Evolutionary conservation across 139 green algal species (phyloP).

Genomic region (Chlamydomonas applanata): DNA sequence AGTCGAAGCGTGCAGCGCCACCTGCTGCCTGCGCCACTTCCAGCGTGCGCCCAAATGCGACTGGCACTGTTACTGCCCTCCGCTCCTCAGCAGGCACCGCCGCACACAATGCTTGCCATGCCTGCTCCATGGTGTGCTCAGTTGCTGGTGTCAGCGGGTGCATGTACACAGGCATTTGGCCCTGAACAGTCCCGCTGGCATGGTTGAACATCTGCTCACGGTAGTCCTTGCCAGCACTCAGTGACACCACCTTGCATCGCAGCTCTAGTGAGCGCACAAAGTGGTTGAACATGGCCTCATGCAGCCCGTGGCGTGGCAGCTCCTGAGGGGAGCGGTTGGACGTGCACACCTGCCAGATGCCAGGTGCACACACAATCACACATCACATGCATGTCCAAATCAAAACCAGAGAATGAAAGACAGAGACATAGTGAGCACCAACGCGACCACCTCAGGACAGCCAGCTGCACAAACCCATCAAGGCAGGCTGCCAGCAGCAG

Average conservation of each 20-base stretch:
- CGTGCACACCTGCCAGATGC: constrained; percentile 30
- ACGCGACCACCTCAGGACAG: no score
- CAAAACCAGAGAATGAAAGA: no score
- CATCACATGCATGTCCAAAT: no score
- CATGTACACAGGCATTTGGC: constrained; percentile 4
- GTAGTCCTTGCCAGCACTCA: constrained; percentile 46
- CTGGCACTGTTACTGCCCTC: constrained; percentile 18
- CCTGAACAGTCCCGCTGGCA: background rate
- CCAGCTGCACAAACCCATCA: no score
- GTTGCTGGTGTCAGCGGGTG: constrained; percentile 1
- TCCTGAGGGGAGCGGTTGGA: constrained; percentile 38
- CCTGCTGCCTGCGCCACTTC: constrained; percentile 34
- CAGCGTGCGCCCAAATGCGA: constrained; percentile 74
- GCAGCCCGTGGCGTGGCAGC: constrained; percentile 47
- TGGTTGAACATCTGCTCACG: constrained; percentile 22
- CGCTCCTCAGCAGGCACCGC: background rate
- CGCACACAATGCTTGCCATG: constrained; percentile 2
- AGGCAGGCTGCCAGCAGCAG: no score
- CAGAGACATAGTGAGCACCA: no score
- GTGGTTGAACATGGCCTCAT: constrained; percentile 59
- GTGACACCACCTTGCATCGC: constrained; percentile 39
- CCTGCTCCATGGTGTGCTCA: constrained; percentile 13
- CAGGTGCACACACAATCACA: no score
- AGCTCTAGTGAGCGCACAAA: constrained; percentile 40
- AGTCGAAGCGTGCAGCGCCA: constrained; percentile 52